Evolutionary conservation across 2,329 filamentous ascomycete species (phyloP).

Genomic region (Cytospora schulzeri): DNA sequence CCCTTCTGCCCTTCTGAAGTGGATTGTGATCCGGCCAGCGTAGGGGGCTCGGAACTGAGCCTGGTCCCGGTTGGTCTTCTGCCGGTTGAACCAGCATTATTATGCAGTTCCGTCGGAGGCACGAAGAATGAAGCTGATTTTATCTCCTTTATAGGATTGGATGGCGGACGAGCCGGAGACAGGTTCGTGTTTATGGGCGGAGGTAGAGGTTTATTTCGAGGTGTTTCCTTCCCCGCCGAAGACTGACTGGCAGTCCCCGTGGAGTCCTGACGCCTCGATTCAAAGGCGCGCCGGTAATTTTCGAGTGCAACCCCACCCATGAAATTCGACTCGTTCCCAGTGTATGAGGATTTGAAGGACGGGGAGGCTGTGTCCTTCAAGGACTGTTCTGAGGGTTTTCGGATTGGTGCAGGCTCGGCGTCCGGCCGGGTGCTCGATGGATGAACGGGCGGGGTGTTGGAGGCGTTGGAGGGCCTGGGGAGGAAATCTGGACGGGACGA

Average conservation of each 20-base stretch:
- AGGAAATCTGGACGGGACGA: slow-evolving; percentile 39
- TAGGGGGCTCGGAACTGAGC: slow-evolving; percentile 42
- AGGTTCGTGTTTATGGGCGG: slow-evolving; percentile 42
- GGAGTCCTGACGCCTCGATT: slow-evolving; percentile 30
- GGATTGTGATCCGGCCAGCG: slow-evolving; percentile 33
- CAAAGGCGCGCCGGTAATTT: slow-evolving; percentile 49
- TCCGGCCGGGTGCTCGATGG: slow-evolving; percentile 53
- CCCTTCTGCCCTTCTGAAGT: slow-evolving; percentile 46
- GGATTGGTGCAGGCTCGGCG: slow-evolving; percentile 18
- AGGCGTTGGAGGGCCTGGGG: slow-evolving; percentile 39
- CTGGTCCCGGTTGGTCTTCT: slow-evolving; percentile 48
- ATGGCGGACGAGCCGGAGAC: slow-evolving; percentile 34
- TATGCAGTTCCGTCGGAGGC: slow-evolving; percentile 52
- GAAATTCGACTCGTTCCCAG: slow-evolving; percentile 48
- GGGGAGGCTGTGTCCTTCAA: slow-evolving; percentile 32
- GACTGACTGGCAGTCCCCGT: slow-evolving; percentile 17
- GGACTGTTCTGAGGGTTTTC: slow-evolving; percentile 27
- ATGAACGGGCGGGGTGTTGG: slow-evolving; percentile 49
- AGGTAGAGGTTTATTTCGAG: slow-evolving; percentile 38
- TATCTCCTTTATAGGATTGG: slow-evolving; percentile 35
- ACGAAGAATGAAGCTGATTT: slow-evolving; percentile 47
- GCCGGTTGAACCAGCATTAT: slow-evolving; percentile 36
- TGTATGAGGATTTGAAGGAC: slow-evolving; percentile 39
- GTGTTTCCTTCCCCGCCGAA: slow-evolving; percentile 26
- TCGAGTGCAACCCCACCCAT: slow-evolving; percentile 57